Conservation (phyloP, 2,329 filamentous ascomycete genomes). For the Fusarium sp. region DNA sequence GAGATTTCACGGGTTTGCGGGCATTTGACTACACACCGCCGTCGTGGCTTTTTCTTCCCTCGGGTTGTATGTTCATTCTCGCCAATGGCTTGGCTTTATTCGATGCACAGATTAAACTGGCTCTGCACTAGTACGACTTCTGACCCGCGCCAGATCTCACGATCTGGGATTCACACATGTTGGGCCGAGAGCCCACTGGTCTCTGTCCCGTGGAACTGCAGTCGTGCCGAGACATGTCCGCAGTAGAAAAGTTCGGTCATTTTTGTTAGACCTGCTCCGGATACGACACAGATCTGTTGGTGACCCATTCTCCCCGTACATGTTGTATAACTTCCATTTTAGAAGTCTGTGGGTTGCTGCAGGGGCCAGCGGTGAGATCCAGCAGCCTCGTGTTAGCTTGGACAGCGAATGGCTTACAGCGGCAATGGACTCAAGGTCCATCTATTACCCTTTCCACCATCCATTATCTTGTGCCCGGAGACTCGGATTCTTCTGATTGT, state of each 20-base stretch:
- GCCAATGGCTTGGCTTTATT: constrained; percentile 30
- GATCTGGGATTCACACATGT: constrained; percentile 42
- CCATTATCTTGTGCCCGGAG: neutral
- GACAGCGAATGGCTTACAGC: constrained; percentile 8
- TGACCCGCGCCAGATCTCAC: constrained; percentile 39
- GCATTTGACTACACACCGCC: constrained; percentile 36
- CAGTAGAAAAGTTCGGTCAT: constrained; percentile 9
- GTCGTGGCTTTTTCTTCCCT: constrained; percentile 32
- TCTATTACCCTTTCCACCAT: neutral
- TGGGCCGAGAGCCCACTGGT: constrained; percentile 41
- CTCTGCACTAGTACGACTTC: constrained; percentile 39
- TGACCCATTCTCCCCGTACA: constrained; percentile 19
- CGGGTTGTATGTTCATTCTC: constrained; percentile 16
- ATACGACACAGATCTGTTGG: constrained; percentile 18
- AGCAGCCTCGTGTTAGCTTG: constrained; percentile 15
- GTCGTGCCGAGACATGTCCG: constrained; percentile 43
- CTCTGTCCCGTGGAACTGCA: constrained; percentile 16
- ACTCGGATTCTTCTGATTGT: neutral
- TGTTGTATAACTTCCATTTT: constrained; percentile 35
- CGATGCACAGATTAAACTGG: constrained; percentile 35
- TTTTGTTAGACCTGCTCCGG: constrained; percentile 7
- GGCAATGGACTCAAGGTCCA: neutral
- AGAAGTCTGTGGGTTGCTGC: constrained; percentile 24
- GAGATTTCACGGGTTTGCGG: constrained; percentile 35
- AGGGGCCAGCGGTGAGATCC: constrained; percentile 8